Percentiles rank a stretch among this genome's conserved stretches.
These are phyloP conservation scores for Hyphodiscus sp. DNA, from an alignment of 2,329 filamentous ascomycete genomes.

Conservation along the genomic window DNA sequence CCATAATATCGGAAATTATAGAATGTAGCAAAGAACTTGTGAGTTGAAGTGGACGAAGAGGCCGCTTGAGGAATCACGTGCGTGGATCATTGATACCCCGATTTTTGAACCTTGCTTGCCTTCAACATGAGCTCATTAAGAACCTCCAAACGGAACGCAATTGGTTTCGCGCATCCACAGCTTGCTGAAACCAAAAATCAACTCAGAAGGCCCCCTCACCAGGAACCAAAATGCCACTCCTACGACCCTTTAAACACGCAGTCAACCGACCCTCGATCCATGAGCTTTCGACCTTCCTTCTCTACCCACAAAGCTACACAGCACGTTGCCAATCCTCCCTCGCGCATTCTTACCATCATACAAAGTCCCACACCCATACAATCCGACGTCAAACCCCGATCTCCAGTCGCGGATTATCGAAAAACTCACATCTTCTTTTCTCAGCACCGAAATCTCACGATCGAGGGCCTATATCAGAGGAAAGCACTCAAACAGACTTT, in stretches of 20 bases:
- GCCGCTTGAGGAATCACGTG: background rate
- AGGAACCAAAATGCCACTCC: conserved; percentile 17
- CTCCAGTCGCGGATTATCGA: background rate
- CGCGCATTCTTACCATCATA: background rate
- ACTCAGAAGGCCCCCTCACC: background rate
- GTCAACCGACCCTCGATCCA: conserved; percentile 20
- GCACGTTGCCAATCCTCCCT: background rate
- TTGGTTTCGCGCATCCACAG: background rate
- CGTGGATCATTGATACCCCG: background rate
- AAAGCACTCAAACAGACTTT: conserved; percentile 66
- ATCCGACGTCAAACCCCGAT: background rate
- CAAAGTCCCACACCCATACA: background rate
- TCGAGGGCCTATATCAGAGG: conserved; percentile 53
- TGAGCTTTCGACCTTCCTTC: conserved; percentile 21
- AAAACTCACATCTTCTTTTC: conserved; percentile 2
- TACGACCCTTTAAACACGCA: conserved; percentile 12
- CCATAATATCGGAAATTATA: too few species aligned
- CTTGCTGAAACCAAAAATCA: background rate
- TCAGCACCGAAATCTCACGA: conserved; percentile 38
- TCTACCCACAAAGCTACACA: conserved; percentile 9
- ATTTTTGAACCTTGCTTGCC: background rate
- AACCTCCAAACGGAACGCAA: background rate
- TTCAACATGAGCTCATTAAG: background rate
- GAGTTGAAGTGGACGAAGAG: background rate
- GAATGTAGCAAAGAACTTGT: too few species aligned